These are phyloP conservation scores for Radiomyces spectabilis DNA, from an alignment of 192 early-diverging fungal genomes.

Conservation along the genomic window DNA sequence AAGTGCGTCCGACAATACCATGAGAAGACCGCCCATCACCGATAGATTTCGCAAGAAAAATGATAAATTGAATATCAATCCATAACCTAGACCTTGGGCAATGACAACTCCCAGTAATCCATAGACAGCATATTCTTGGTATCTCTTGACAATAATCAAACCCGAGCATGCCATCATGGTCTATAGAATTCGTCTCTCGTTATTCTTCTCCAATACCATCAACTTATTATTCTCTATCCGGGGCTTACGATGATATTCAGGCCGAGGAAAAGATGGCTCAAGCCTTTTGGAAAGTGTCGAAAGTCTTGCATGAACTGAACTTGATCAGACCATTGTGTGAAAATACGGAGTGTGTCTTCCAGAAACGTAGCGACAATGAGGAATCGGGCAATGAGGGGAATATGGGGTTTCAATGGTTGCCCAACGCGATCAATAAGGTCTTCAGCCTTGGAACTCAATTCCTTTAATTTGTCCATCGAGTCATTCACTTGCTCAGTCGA, in stretches of 20 bases:
- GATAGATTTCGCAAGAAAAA: slow-evolving; percentile 93
- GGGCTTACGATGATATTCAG: slow-evolving; percentile 66
- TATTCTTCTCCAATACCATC: background rate
- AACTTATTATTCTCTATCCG: background rate
- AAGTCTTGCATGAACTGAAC: slow-evolving; percentile 74
- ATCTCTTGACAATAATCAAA: slow-evolving; percentile 75
- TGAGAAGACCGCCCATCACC: slow-evolving; percentile 89
- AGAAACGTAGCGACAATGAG: slow-evolving; percentile 95
- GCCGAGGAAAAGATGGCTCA: slow-evolving; percentile 82
- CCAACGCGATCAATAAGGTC: slow-evolving; percentile 66
- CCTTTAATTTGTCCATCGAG: slow-evolving; percentile 30
- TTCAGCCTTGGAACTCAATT: slow-evolving; percentile 59
- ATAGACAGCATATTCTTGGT: slow-evolving; percentile 77
- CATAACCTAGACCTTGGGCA: slow-evolving; percentile 89
- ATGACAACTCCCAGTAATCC: slow-evolving; percentile 79
- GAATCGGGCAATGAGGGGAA: slow-evolving; percentile 85
- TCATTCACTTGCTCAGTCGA: slow-evolving; percentile 8
- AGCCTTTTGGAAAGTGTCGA: slow-evolving; percentile 71
- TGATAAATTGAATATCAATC: slow-evolving; percentile 80
- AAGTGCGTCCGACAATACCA: slow-evolving; percentile 84
- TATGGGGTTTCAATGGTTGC: slow-evolving; percentile 82
- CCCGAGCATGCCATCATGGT: slow-evolving; percentile 76
- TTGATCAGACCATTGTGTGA: slow-evolving; percentile 88
- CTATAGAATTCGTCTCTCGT: slow-evolving; percentile 21
- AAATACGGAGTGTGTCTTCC: slow-evolving; percentile 86